Evolutionary conservation across 2,329 filamentous ascomycete genomes (phyloP).

Genomic region (Malbranchea cinnamomea): DNA sequence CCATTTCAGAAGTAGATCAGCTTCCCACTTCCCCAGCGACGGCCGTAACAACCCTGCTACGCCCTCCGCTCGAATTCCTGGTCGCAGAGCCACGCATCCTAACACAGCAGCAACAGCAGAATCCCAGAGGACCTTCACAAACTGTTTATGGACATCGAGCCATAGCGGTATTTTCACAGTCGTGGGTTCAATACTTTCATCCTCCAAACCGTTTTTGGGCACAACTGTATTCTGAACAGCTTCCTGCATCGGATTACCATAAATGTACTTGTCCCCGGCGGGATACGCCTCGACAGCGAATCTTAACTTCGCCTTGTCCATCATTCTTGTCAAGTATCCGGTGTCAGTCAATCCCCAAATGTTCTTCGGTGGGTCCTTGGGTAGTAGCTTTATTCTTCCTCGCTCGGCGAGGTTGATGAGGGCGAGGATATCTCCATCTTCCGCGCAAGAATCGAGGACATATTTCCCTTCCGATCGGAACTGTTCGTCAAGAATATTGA

Average conservation of each 20-base stretch:
- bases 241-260: slow-evolving; percentile 23
- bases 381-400: slow-evolving; percentile 21
- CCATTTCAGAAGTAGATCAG: slow-evolving; percentile 27
- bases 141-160: slow-evolving; percentile 32
- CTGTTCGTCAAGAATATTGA: slow-evolving; percentile 24
- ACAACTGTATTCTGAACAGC: slow-evolving; percentile 11
- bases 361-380: slow-evolving; percentile 26
- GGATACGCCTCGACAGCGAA: slow-evolving; percentile 29
- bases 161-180: slow-evolving; percentile 28
- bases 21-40: slow-evolving; percentile 28
- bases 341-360: slow-evolving; percentile 33
- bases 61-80: slow-evolving; percentile 22
- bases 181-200: slow-evolving; percentile 2
- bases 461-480: slow-evolving; percentile 19
- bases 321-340: slow-evolving; percentile 31
- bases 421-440: slow-evolving; percentile 30
- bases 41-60: slow-evolving; percentile 26
- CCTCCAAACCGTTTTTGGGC: slow-evolving; percentile 15
- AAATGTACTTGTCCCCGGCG: slow-evolving; percentile 20
- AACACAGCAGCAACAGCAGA: slow-evolving; percentile 26
- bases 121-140: slow-evolving; percentile 27
- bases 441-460: slow-evolving; percentile 21
- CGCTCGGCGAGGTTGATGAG: slow-evolving; percentile 27
- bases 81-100: slow-evolving; percentile 26
- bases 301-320: slow-evolving; percentile 29